Evolutionary conservation across 2,329 filamentous ascomycete species (phyloP), one percentile per base, ranked within the genome.

Genomic region (Fusarium sororula): DNA sequence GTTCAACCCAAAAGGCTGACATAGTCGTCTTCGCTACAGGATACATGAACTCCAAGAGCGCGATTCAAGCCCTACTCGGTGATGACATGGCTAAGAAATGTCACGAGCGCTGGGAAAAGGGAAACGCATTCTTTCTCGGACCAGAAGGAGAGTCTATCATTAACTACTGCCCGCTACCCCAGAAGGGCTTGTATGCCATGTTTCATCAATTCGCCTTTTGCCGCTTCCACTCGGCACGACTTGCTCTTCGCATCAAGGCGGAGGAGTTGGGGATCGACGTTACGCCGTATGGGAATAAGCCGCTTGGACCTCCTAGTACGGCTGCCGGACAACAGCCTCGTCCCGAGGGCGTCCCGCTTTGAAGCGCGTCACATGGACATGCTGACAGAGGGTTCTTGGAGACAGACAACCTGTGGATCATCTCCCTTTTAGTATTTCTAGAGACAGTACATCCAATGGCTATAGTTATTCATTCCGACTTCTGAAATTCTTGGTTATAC

Each of bases 371-470:
- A 7, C 7, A 7, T 39, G 38, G 20, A 22, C 20, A 39, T 39
- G 7, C 38, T 13, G 38, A 39, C 38, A 39, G 20, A 39, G 20
- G 10, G 12, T 39, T 39, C 12, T 39, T 39, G 20, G 12, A 20
- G 38, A 13, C 38, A 39, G 38, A 39, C 3, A 22, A 4, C 20
- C 38, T 22, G 12, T 22, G 20, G 8, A 39, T 22, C 20, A 0
- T 22, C 1, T 2, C 20, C 3, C 0, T 3, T 22, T 39, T 4
- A 39, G 38, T 22, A 0, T 6, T 39, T 13, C 6, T 13, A 22
- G 20, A 39, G 38, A 22, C 7, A 7, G 20, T 39, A 7, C 20
- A 39, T 1, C 13, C 12, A 39, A 22, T 39, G 38, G 20, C 7
- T 8, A 13, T 39, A 22, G 7, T 13, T 39, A n/a, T 12, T 39